Evolutionary conservation across 495 filamentous ascomycete genomes (phyloP), one percentile per base, ranked within the genome.

Genomic region (Poronia punctata): DNA sequence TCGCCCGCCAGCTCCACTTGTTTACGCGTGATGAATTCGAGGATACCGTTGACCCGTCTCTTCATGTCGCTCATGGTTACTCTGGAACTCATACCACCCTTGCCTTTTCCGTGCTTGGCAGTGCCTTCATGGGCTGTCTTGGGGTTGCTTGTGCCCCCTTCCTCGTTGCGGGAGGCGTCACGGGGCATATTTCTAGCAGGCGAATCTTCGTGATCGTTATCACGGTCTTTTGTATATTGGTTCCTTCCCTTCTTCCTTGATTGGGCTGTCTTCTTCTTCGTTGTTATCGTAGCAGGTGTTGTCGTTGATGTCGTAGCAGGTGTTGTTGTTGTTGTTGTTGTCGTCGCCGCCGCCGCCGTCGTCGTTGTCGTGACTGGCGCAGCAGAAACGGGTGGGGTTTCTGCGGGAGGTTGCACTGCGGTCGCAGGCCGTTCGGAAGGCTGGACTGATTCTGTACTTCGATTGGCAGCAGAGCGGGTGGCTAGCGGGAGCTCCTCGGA

Each of bases 11-110:
- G 76, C 56, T 98, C 92, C 9, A 95, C 71, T 52, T 96, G 90
- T 48, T 86, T 90, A 31, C 85, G 78, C 6, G 84, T 80, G 50
- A 98, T 95, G 59, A 85, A 96, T 28, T 94, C 88, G 11, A 93
- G 68, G 39, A 98, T 90, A 10, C 72, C 81, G 2, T 80, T 78
- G 3, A 88, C 88, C 6, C 85, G 78, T 44, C 84, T 76, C 62
- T 86, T 88, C 84, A 96, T 92, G 48, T 96, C 89, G 43, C 81
- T 83, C 79, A 96, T 84, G 19, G 77, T 90, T 34, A 88, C 79
- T 57, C 83, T 86, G 49, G 76, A 81, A 14, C 33, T 61, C 59
- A 70, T 65, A 14, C 61, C 59, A 8, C 57, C 61, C 43, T 64
- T 71, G 28, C 38, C 48, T 40, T 62, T 69, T 33, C 58, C 43